Conservation (phyloP, 768 basidiomycete species). For the Neoboletus subvelutipes region DNA sequence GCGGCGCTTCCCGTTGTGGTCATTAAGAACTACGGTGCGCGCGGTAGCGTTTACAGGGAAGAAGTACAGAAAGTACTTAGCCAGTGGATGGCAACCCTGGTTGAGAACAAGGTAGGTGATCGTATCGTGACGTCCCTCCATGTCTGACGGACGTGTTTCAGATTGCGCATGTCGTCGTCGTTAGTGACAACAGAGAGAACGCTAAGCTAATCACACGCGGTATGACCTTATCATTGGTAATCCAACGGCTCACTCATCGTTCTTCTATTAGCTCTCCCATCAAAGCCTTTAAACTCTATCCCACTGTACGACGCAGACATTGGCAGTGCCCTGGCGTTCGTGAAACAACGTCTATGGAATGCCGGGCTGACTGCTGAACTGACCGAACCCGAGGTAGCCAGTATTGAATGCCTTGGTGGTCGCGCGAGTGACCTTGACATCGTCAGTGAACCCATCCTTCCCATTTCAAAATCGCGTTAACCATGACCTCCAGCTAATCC, state of each 20-base stretch:
- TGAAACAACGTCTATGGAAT: constrained; percentile 73
- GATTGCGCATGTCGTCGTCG: constrained; percentile 89
- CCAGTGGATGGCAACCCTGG: constrained; percentile 81
- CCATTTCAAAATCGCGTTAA: neutral
- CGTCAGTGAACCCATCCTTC: constrained; percentile 42
- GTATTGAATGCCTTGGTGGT: constrained; percentile 81
- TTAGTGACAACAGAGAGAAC: constrained; percentile 89
- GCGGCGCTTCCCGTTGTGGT: constrained; percentile 81
- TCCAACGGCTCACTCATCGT: neutral
- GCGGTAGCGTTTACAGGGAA: constrained; percentile 55
- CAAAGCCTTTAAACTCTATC: constrained; percentile 78
- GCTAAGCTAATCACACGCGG: constrained; percentile 82
- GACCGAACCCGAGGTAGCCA: constrained; percentile 50
- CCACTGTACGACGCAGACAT: constrained; percentile 84
- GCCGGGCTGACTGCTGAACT: constrained; percentile 53
- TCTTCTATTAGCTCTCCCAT: constrained; percentile 62
- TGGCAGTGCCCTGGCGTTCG: constrained; percentile 73
- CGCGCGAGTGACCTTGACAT: constrained; percentile 87
- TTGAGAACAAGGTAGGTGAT: constrained; percentile 68
- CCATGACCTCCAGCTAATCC: constrained; percentile 57
- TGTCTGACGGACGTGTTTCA: constrained; percentile 29
- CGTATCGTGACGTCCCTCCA: neutral
- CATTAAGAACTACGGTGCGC: constrained; percentile 73
- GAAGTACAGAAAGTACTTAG: constrained; percentile 74
- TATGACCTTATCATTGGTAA: constrained; percentile 23